Base-by-base conservation (phyloP, 768 basidiomycete genomes). In the Auricularia cornea region DNA sequence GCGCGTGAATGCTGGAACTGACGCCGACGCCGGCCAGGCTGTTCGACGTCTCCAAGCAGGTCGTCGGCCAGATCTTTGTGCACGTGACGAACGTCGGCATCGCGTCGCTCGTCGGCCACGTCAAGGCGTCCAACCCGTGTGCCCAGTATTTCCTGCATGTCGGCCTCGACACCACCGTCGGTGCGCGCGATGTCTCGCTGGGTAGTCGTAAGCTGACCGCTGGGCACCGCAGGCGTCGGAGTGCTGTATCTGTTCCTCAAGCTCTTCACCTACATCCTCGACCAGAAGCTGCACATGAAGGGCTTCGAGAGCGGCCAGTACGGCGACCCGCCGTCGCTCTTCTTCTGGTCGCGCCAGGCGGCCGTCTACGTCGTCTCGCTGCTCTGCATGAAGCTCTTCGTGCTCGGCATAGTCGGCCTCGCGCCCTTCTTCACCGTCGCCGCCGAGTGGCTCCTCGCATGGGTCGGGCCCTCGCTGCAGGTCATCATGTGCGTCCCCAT, bases 21-120 rank as follows among this genome's bases (percentile, higher is more conserved):
- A 11, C 16, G n/a, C 38, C 28, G 32, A 29, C 29, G 32, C 51
- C 35, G 54, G 63, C n/a, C 32, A 93, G 91, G 93, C 71, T 90
- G n/a, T 94, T 91, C 72, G 94, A 97, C 69, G 90, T 97, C 3
- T 88, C 87, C 2, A 97, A 97, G 73, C 95, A 98, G 78, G 77
- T 97, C 61, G 81, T 90, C 16, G 96, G 92, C 56, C 89, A 91
- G 70, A 79, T 88, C 78, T 88, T 90, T 69, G 84, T 94, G 3
- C 92, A 94, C 70, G 83, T 82, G 2, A 77, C 84, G 51, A 94
- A 94, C 71, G 81, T 94, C 26, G 76, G 93, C 38, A 84, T 92
- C 59, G 94, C 94, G 30, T 85, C 85, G 68, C 68, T 92, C 33
- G 84, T 88, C 29, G 92, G 94, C 1, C 77, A 84, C 48, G 79